phyloP scores from a whole-genome alignment of 1,284 basidiomycete species.

The Ganoderma leucocontextum region DNA sequence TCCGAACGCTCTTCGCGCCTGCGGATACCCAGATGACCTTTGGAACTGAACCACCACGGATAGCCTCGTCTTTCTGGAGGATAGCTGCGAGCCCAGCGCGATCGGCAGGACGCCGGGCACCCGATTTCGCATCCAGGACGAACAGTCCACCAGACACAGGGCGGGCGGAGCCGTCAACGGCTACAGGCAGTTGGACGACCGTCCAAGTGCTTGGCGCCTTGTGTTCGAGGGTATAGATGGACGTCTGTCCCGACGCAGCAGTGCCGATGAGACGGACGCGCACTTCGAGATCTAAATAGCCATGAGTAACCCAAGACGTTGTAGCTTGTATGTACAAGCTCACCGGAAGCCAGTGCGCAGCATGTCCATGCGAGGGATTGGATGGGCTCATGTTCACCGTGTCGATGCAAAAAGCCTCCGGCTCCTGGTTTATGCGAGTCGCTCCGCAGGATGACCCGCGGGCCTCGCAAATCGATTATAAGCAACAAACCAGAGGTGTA shows the following conservation, averaged over 20 bases:
- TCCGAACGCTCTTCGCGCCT: slow-evolving; percentile 65
- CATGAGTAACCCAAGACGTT: not conserved
- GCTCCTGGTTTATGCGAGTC: slow-evolving; percentile 40
- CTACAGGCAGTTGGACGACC: slow-evolving; percentile 47
- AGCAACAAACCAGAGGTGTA: slow-evolving; percentile 67
- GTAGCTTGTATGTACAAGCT: not conserved
- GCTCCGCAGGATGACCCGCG: slow-evolving; percentile 64
- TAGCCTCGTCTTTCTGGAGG: slow-evolving; percentile 32
- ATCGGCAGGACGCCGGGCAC: slow-evolving; percentile 56
- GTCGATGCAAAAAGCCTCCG: slow-evolving; percentile 43
- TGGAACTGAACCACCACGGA: slow-evolving; percentile 32
- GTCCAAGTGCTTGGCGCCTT: slow-evolving; percentile 55
- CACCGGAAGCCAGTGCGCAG: slow-evolving; percentile 39
- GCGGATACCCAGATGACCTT: slow-evolving; percentile 59
- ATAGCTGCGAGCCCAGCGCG: slow-evolving; percentile 50
- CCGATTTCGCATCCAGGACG: slow-evolving; percentile 69
- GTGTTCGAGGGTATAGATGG: slow-evolving; percentile 63
- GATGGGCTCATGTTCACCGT: slow-evolving; percentile 47
- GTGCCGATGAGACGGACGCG: slow-evolving; percentile 71
- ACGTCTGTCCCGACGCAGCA: slow-evolving; percentile 64
- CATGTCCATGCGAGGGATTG: slow-evolving; percentile 73
- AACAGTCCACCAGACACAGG: slow-evolving; percentile 63
- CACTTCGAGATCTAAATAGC: slow-evolving; percentile 54
- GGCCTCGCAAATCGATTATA: slow-evolving; percentile 78
- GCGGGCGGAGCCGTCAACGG: slow-evolving; percentile 56